Conservation (phyloP, 2,329 filamentous ascomycete genomes). For the Escovopsis sp. region DNA sequence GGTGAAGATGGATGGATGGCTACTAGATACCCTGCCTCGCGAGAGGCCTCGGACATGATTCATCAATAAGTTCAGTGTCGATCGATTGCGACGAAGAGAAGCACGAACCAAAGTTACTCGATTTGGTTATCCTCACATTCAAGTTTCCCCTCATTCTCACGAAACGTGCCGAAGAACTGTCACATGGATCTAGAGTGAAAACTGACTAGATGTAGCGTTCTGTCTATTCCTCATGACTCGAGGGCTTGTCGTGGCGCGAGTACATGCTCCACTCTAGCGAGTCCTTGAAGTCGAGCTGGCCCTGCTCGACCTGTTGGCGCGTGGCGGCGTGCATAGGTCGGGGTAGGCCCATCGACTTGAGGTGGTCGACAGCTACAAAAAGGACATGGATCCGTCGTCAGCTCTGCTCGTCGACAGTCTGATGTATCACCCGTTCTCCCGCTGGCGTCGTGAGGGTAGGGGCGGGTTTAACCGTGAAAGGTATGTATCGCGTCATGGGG, state of each 20-base stretch:
- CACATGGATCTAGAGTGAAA: too few relatives aligned
- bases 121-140: too few relatives aligned
- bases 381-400: too few relatives aligned
- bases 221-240: slow-evolving; percentile 12
- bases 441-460: not conserved
- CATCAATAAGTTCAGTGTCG: not conserved
- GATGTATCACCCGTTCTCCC: too few relatives aligned
- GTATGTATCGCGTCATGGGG: too few relatives aligned
- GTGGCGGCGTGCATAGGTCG: slow-evolving; percentile 42
- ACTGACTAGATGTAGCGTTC: too few relatives aligned
- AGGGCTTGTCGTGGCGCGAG: slow-evolving; percentile 40
- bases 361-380: slow-evolving; percentile 38
- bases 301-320: slow-evolving; percentile 43
- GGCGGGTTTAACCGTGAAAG: not conserved
- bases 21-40: slow-evolving; percentile 3
- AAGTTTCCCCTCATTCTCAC: not conserved
- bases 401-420: too few relatives aligned
- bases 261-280: slow-evolving; percentile 47
- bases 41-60: slow-evolving; percentile 1
- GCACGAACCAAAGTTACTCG: too few relatives aligned
- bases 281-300: slow-evolving; percentile 41
- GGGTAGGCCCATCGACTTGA: slow-evolving; percentile 52
- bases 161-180: too few relatives aligned
- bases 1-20: slow-evolving; percentile 1
- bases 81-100: not conserved